phyloP scores from a whole-genome alignment of 805 yeast species.

The Tetrapisispora iriomotensis region DNA sequence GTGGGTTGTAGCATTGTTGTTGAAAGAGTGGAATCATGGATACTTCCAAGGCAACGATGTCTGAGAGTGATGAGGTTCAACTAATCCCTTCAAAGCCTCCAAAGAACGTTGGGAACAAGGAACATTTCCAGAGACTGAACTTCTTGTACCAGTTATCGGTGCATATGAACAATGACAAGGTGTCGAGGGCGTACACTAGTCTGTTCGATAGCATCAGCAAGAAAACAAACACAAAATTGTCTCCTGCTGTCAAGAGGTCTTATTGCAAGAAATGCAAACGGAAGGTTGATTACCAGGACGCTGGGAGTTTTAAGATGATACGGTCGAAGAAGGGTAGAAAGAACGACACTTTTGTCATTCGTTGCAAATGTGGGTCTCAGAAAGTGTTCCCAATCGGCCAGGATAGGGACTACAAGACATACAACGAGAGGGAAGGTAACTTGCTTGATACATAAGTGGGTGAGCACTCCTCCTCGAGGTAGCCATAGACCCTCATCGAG shows the following conservation, averaged over 20 bases:
- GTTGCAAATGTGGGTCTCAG: slow-evolving; percentile 43
- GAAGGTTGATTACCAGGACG: slow-evolving; percentile 22
- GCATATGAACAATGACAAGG: slow-evolving; percentile 13
- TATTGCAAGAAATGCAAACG: slow-evolving; percentile 60
- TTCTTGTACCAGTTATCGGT: slow-evolving; percentile 49
- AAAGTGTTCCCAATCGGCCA: slow-evolving; percentile 59
- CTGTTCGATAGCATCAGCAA: slow-evolving; percentile 54
- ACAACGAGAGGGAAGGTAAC: slow-evolving; percentile 17
- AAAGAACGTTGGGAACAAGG: slow-evolving; percentile 39
- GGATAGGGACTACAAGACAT: slow-evolving; percentile 35
- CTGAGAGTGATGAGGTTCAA: slow-evolving; percentile 15
- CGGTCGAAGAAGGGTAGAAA: slow-evolving; percentile 32
- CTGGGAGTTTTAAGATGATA: neutral
- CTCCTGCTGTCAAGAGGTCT: slow-evolving; percentile 57
- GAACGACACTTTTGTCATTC: slow-evolving; percentile 39
- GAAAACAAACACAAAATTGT: slow-evolving; percentile 53
- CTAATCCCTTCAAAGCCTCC: slow-evolving; percentile 27
- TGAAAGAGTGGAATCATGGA: neutral
- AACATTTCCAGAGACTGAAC: slow-evolving; percentile 50
- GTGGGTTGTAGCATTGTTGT: too few species aligned
- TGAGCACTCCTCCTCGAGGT: too few species aligned
- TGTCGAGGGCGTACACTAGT: slow-evolving; percentile 48
- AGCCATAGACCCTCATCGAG: neutral
- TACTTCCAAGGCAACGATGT: neutral
- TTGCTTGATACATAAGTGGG: slow-evolving; percentile 1